phyloP scores from a whole-genome alignment of 495 filamentous ascomycete species.

The Thermochaetoides thermophila region DNA sequence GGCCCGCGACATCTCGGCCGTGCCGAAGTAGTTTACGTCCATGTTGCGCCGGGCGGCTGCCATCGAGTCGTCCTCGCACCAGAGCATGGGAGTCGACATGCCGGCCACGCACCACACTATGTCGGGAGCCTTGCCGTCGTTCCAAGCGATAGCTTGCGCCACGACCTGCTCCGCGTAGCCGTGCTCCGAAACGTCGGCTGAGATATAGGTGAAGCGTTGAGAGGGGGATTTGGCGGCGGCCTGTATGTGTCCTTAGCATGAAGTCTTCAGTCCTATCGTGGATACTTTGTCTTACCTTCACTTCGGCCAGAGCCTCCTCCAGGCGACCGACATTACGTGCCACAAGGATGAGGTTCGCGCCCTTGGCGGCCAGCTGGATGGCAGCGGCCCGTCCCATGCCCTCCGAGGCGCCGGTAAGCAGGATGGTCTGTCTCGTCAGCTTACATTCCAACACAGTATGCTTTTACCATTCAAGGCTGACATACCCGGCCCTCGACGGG shows the following conservation, averaged over 20 bases:
- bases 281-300: conserved; percentile 37
- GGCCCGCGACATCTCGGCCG: conserved; percentile 72
- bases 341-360: conserved; percentile 76
- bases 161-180: conserved; percentile 54
- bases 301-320: conserved; percentile 48
- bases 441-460: conserved; percentile 1
- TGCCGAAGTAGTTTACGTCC: conserved; percentile 83
- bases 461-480: conserved; percentile 2
- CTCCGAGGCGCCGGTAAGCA: conserved; percentile 85
- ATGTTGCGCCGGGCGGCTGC: conserved; percentile 59
- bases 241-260: conserved; percentile 18
- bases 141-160: conserved; percentile 68
- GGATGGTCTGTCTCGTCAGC: conserved; percentile 43
- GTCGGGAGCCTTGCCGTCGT: conserved; percentile 56
- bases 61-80: conserved; percentile 51
- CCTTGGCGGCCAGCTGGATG: conserved; percentile 59
- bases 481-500: conserved; percentile 65
- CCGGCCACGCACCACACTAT: conserved; percentile 90
- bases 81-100: conserved; percentile 58
- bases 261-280: not conserved
- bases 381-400: conserved; percentile 74
- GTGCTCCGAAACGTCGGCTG: conserved; percentile 61
- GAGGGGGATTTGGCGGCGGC: conserved; percentile 43
- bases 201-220: conserved; percentile 73
- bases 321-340: conserved; percentile 65